Base-by-base conservation (phyloP, 202 grass and related monocot species). In the Zizania palustris region DNA sequence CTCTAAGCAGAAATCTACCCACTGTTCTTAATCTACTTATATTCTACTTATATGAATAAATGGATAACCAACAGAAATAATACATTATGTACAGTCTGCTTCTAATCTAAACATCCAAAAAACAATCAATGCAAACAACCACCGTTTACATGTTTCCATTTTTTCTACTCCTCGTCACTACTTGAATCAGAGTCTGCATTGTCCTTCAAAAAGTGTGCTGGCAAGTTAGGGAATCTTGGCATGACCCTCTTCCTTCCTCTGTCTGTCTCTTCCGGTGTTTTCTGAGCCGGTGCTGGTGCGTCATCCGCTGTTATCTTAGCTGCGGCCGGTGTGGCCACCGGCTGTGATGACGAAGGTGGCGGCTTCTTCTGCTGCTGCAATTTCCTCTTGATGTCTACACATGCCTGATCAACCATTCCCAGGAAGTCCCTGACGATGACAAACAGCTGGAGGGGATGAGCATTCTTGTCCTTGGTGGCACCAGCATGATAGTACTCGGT, bases 331-430 rank as follows among this genome's bases (percentile, higher is more conserved):
- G 81, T 9, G 0, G 48, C 72, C 0, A 45, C 33, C 3, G 65
- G 64, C 33, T 78, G 85, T 76, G 77, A 46, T 37, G 85, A 28
- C 7, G 75, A 22, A 11, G 49, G 69, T 33, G 79, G 4, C 14
- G 83, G 67, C 43, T 88, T 93, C 80, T 88, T 93, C 40, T 92
- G 89, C 62, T 92, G 89, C 57, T 97, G 93, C 71, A 88, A 36
- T 66, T 80, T 99, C 73, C 77, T 95, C 35, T 87, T 86, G 57
- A 96, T 93, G 76, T 99, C 96, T 33, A 95, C 71, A 74, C 96
- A 99, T 46, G 92, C 85, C 78, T 90, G 82, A 71, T 99, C 96
- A 49, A 99, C 96, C 96, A 99, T 99, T 18, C 80, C 92, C 65
- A 99, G 66, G 91, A 89, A 99, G 33, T 99, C 92, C 87, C 86